Conservation (phyloP, 495 filamentous ascomycete species). For the Penicillium herquei region DNA sequence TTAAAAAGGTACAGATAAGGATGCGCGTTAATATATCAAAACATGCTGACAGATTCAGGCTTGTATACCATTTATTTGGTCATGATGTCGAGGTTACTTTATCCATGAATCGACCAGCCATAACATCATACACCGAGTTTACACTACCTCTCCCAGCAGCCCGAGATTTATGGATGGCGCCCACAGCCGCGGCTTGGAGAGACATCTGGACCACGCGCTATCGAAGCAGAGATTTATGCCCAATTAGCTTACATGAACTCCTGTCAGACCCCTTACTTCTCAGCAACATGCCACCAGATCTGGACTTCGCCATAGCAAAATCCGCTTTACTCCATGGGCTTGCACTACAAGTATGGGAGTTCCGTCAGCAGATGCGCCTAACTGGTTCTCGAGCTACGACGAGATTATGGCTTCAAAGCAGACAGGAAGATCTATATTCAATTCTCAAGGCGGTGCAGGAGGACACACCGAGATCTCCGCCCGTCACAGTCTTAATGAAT, state of each 20-base stretch:
- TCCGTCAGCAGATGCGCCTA: conserved; percentile 23
- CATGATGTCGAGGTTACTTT: conserved; percentile 57
- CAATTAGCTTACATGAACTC: conserved; percentile 15
- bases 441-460: conserved; percentile 7
- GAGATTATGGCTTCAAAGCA: conserved; percentile 26
- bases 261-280: conserved; percentile 19
- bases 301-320: conserved; percentile 47
- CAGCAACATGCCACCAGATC: conserved; percentile 11
- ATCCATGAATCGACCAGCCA: conserved; percentile 44
- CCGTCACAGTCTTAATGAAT: conserved; percentile 37
- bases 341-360: conserved; percentile 23
- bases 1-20: conserved; percentile 31
- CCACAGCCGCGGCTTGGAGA: conserved; percentile 53
- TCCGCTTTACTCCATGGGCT: conserved; percentile 39
- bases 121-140: conserved; percentile 60
- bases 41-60: conserved; percentile 20
- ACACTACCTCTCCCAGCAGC: conserved; percentile 54
- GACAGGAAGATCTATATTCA: conserved; percentile 25
- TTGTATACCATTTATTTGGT: conserved; percentile 54
- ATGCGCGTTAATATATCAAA: neutral
- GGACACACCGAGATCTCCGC: neutral
- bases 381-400: conserved; percentile 12
- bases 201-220: conserved; percentile 35
- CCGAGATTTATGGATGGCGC: conserved; percentile 53
- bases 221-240: neutral